A percentile compares a stretch with the other conserved stretches of the same genome.
Evolutionary conservation across 225 moss, liverwort and hornwort species (phyloP).

Genomic region (Climacium dendroides): DNA sequence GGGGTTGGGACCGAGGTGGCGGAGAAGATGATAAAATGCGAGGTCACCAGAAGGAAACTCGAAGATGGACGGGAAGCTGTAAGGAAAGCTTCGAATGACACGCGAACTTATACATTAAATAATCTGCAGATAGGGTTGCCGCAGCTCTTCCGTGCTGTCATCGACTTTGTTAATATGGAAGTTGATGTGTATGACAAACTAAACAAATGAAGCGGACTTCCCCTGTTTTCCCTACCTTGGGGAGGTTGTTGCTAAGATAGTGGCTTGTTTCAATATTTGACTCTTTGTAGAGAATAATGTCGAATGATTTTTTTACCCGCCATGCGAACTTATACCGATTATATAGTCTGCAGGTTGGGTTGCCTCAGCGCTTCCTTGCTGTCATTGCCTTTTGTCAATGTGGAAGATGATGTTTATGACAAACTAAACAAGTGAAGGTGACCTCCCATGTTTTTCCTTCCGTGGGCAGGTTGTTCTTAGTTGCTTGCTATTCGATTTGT

Average conservation of each 20-base stretch:
- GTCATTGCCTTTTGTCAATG: not conserved
- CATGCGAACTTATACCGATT: constrained; percentile 5
- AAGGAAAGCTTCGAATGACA: constrained; percentile 28
- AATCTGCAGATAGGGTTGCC: constrained; percentile 24
- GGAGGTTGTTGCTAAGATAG: not conserved
- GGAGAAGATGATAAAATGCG: constrained; percentile 8
- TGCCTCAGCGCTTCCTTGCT: constrained; percentile 18
- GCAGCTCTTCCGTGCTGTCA: constrained; percentile 23
- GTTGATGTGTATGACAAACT: constrained; percentile 32
- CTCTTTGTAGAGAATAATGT: constrained; percentile 11
- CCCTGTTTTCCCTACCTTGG: not conserved
- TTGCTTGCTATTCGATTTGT: not conserved
- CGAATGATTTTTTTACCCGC: not conserved
- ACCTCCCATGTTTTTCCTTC: not conserved
- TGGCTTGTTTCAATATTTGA: not conserved
- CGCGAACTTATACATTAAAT: constrained; percentile 25
- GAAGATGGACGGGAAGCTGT: constrained; percentile 12
- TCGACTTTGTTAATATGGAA: constrained; percentile 17
- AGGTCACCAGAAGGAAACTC: constrained; percentile 5
- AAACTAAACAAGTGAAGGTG: not conserved
- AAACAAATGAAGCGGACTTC: constrained; percentile 4
- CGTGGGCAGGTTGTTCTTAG: not conserved
- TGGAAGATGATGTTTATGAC: constrained; percentile 19
- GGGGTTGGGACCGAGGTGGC: constrained; percentile 5
- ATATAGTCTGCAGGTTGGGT: constrained; percentile 10